Evolutionary conservation across 805 yeast genomes (phyloP).

Genomic region (Nakazawaea wickerhamii): DNA sequence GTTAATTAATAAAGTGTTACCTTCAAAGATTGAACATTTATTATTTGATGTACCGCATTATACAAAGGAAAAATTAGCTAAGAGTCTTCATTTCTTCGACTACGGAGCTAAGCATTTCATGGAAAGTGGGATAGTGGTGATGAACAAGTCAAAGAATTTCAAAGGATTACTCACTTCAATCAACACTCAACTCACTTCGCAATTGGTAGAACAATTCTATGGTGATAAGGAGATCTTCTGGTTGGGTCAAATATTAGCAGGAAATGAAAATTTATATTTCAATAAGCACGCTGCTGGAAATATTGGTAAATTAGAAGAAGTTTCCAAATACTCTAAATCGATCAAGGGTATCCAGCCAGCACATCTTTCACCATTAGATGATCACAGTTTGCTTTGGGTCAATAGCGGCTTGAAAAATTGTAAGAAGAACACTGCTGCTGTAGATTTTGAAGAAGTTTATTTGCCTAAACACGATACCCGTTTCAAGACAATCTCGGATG

Average conservation of each 20-base stretch:
- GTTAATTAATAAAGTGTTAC: constrained; percentile 41
- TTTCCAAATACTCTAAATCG: neutral
- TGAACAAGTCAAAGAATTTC: constrained; percentile 45
- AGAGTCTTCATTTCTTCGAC: constrained; percentile 33
- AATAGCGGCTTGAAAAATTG: constrained; percentile 67
- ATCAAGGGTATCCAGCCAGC: constrained; percentile 47
- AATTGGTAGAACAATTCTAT: constrained; percentile 49
- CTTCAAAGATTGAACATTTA: constrained; percentile 35
- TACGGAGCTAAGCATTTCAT: constrained; percentile 37
- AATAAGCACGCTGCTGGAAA: constrained; percentile 51
- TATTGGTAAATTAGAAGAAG: constrained; percentile 34
- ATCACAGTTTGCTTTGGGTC: constrained; percentile 52
- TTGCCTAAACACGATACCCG: constrained; percentile 19
- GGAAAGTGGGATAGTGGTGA: constrained; percentile 44
- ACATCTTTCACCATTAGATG: constrained; percentile 46
- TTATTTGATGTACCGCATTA: constrained; percentile 32
- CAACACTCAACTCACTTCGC: constrained; percentile 34
- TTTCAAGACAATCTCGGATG: constrained; percentile 21
- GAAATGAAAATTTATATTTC: constrained; percentile 49
- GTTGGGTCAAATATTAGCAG: constrained; percentile 57
- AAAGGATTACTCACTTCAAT: constrained; percentile 41
- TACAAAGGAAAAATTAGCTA: constrained; percentile 26
- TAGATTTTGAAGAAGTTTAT: constrained; percentile 33
- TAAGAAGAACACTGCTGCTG: constrained; percentile 32
- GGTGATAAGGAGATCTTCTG: constrained; percentile 81